Conservation (phyloP, 2,329 filamentous ascomycete species). For the Phaeomoniella chlamydospora region DNA sequence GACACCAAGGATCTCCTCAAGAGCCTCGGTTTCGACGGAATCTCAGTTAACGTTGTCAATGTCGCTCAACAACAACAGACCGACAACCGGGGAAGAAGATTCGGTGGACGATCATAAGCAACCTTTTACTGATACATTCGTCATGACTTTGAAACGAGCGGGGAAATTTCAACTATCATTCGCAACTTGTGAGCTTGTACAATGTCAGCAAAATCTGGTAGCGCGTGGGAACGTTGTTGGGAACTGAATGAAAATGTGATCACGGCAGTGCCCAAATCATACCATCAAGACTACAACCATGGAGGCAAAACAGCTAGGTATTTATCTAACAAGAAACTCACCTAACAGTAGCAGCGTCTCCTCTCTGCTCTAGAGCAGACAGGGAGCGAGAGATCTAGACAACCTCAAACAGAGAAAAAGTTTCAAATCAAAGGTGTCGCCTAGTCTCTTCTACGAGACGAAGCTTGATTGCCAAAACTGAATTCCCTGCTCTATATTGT, state of each 20-base stretch:
- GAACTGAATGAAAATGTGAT: too few relatives aligned
- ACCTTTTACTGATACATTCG: background rate
- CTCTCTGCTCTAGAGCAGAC: background rate
- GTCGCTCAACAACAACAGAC: constrained; percentile 76
- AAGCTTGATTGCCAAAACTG: constrained; percentile 14
- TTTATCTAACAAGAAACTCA: background rate
- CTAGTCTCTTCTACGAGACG: constrained; percentile 11
- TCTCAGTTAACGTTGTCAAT: constrained; percentile 89
- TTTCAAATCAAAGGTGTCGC: constrained; percentile 11
- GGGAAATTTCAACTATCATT: background rate
- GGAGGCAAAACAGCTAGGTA: background rate
- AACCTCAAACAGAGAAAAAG: background rate
- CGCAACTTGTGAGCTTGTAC: too few relatives aligned
- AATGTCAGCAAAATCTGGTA: too few relatives aligned
- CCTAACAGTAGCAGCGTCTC: too few relatives aligned
- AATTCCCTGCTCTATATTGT: too few relatives aligned
- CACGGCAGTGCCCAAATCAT: too few relatives aligned
- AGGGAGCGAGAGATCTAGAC: background rate
- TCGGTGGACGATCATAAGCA: constrained; percentile 7
- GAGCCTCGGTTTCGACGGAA: constrained; percentile 93
- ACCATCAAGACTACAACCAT: constrained; percentile 1
- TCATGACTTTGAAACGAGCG: background rate
- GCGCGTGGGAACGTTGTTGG: too few relatives aligned
- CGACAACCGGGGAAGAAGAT: constrained; percentile 43
- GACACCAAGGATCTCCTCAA: constrained; percentile 99